Conservation (phyloP, 495 filamentous ascomycete genomes). For the Aspergillus taichungensis region DNA sequence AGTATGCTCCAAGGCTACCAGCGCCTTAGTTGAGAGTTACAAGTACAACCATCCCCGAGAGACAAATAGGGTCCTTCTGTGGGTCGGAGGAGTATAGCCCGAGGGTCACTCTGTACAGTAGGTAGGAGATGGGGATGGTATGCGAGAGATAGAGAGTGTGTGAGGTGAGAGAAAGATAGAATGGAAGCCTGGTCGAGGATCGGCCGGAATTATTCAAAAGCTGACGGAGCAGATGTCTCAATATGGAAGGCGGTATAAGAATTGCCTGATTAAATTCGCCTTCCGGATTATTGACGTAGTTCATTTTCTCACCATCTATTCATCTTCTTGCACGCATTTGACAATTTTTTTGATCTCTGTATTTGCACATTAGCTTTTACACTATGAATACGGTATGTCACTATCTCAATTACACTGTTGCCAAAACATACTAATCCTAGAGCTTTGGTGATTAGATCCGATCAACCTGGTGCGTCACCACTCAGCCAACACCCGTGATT, state of each 20-base stretch:
- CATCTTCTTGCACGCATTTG: constrained; percentile 6
- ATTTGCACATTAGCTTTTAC: constrained; percentile 1
- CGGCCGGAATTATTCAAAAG: neutral
- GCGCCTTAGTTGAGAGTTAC: constrained; percentile 11
- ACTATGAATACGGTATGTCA: constrained; percentile 41
- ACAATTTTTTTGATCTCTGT: neutral
- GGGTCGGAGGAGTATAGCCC: neutral
- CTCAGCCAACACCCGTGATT: neutral
- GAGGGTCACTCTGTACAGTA: neutral
- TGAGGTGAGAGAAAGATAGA: constrained; percentile 1
- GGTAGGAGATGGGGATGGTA: neutral
- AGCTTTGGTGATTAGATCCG: constrained; percentile 29
- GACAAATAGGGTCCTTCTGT: neutral
- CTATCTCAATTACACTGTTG: too few species aligned
- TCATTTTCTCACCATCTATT: constrained; percentile 7
- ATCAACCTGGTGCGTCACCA: constrained; percentile 43
- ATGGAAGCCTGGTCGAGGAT: constrained; percentile 1
- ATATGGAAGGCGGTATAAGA: too few species aligned
- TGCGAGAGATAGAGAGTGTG: constrained; percentile 1
- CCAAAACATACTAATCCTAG: neutral
- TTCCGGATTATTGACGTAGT: constrained; percentile 23
- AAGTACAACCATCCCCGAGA: neutral
- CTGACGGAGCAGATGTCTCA: too few species aligned
- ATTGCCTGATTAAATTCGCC: neutral
- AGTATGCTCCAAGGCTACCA: constrained; percentile 12